Conservation (phyloP, 768 basidiomycete genomes). For the Lactifluus echinatus region DNA sequence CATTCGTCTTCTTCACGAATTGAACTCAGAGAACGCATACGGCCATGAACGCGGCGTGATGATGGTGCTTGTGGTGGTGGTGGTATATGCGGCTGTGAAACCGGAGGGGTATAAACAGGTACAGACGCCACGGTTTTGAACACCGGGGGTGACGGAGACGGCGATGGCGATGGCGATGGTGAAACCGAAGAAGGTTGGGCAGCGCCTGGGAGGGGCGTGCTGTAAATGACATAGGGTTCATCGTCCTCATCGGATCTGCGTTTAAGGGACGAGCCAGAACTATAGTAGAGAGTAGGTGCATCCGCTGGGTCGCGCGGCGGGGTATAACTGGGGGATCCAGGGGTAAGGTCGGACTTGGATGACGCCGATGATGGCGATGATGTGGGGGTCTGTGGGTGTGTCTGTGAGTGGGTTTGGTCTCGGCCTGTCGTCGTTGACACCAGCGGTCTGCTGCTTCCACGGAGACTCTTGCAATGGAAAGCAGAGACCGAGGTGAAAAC, state of each 20-base stretch:
- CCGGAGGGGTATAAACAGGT: constrained; percentile 12
- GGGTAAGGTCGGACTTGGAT: neutral
- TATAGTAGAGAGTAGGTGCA: constrained; percentile 14
- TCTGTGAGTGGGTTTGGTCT: neutral
- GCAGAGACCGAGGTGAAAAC: neutral
- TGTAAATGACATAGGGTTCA: constrained; percentile 21
- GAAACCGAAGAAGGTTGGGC: neutral
- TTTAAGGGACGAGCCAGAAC: constrained; percentile 2
- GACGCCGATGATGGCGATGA: constrained; percentile 12
- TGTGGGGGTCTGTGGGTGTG: neutral
- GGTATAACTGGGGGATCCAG: constrained; percentile 10
- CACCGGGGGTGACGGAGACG: constrained; percentile 10
- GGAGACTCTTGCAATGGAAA: neutral
- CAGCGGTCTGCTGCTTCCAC: neutral
- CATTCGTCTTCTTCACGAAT: constrained; percentile 20
- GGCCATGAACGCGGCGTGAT: constrained; percentile 16
- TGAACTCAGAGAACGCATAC: constrained; percentile 19
- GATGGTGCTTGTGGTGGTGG: constrained; percentile 13
- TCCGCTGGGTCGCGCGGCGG: constrained; percentile 8
- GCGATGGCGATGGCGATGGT: neutral
- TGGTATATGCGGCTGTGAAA: constrained; percentile 9
- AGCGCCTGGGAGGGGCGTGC: constrained; percentile 14
- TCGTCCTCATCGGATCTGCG: constrained; percentile 14
- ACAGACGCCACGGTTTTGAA: neutral
- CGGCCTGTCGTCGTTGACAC: neutral